phyloP scores from a whole-genome alignment of 805 yeast species.

The Candida peoriensis region DNA sequence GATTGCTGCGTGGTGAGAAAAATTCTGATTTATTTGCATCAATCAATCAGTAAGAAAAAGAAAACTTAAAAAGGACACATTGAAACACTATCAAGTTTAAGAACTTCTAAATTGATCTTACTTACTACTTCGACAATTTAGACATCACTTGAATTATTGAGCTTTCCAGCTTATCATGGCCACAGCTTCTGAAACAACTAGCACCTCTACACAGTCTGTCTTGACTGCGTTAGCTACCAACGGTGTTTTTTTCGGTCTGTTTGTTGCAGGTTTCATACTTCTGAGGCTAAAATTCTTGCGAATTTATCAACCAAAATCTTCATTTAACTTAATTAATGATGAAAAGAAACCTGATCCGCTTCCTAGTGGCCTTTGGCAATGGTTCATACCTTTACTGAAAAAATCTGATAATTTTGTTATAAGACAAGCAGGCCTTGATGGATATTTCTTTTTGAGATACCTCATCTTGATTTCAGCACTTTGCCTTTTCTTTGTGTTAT shows the following conservation, averaged over 20 bases:
- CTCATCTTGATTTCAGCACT: slow-evolving; percentile 49
- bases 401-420: slow-evolving; percentile 73
- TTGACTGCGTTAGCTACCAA: slow-evolving; percentile 67
- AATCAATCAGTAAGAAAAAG: too few species aligned
- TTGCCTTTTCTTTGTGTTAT: slow-evolving; percentile 48
- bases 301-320: slow-evolving; percentile 80
- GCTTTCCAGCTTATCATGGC: too few species aligned
- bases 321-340: slow-evolving; percentile 51
- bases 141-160: too few species aligned
- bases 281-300: slow-evolving; percentile 62
- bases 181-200: slow-evolving; percentile 12
- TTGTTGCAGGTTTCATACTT: slow-evolving; percentile 56
- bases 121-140: too few species aligned
- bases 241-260: slow-evolving; percentile 57
- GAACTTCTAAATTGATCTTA: too few species aligned
- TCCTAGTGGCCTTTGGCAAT: slow-evolving; percentile 59
- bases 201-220: slow-evolving; percentile 69
- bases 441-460: slow-evolving; percentile 84
- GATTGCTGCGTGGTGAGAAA: too few species aligned
- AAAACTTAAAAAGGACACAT: too few species aligned
- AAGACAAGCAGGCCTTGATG: slow-evolving; percentile 90
- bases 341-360: slow-evolving; percentile 70
- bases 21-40: too few species aligned
- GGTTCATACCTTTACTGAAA: slow-evolving; percentile 61
- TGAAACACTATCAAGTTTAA: too few species aligned